Evolutionary conservation across 805 yeast species (phyloP).

Genomic region (Hanseniaspora valbyensis): DNA sequence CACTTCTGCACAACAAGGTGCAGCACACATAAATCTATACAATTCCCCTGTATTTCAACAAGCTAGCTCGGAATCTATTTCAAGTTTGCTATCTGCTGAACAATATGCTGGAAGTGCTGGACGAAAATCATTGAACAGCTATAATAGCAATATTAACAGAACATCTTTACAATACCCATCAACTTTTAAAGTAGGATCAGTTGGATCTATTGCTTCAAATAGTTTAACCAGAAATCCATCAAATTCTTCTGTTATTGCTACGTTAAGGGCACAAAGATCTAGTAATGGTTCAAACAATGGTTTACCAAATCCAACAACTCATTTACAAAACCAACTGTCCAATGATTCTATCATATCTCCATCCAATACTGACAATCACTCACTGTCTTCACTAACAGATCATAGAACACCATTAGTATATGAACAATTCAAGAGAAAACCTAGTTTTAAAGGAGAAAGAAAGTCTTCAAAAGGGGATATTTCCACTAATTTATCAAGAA

Average conservation of each 20-base stretch:
- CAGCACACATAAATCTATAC: background rate
- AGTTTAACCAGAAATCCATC: constrained; percentile 35
- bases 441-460: background rate
- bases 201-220: constrained; percentile 25
- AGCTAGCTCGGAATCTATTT: constrained; percentile 1
- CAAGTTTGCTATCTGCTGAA: constrained; percentile 4
- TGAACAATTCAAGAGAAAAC: background rate
- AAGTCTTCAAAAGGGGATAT: constrained; percentile 1
- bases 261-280: constrained; percentile 33
- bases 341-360: constrained; percentile 23
- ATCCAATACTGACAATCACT: constrained; percentile 21
- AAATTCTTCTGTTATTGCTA: constrained; percentile 34
- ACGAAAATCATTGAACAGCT: constrained; percentile 5
- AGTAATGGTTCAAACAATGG: constrained; percentile 23
- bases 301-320: constrained; percentile 21
- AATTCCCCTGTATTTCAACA: constrained; percentile 8
- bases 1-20: constrained; percentile 2
- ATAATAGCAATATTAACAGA: constrained; percentile 4
- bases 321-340: constrained; percentile 8
- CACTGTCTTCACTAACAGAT: constrained; percentile 4
- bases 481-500: background rate
- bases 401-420: background rate
- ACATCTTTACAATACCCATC: constrained; percentile 19
- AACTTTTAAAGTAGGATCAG: constrained; percentile 32
- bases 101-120: constrained; percentile 4